Base-by-base conservation (phyloP, 768 basidiomycete species). In the Trametes cingulata region DNA sequence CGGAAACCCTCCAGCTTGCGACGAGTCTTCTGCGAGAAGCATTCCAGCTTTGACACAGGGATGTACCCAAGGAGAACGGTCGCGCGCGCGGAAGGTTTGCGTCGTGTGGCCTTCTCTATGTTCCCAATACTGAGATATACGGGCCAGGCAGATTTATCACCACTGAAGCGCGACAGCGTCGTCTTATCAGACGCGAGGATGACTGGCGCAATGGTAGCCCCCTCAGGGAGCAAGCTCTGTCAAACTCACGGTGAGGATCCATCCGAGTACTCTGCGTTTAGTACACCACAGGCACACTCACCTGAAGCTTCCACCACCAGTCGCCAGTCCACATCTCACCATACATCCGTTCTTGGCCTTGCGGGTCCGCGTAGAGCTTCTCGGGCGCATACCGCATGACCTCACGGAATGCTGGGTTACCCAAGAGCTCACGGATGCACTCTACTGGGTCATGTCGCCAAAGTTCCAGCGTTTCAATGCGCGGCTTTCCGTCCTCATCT, bases 101-200 rank as follows among this genome's bases (percentile, higher is more conserved):
- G 64, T 0, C 73, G 64, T 0, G 62, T 35, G 0, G 43, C 43
- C 35, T 69, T 72, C 8, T 55, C 27, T 10, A 75, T 65, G 56
- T 74, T 75, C 0, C 74, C 74, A 40, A 75, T 66, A 9, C 65
- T 70, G 8, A 75, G 43, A 41, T 75, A 74, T 0, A 75, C 70
- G 0, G 73, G 74, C 58, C 69, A 75, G 14, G 73, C 73, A 0
- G 47, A n/a, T 48, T 73, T 73, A 52, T 71, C 62, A 0, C 73
- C 69, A 29, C 60, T 60, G 42, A 65, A 70, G 50, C 22, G 65
- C 17, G 61, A 72, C 46, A 55, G 64, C 20, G 67, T 61, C 0
- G 74, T 74, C 54, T 73, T 73, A 58, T 75, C 73, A 0, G 72
- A 65, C 6, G 71, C 46, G 8, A 74, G 52, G 27, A 75, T 72